Percentiles rank a stretch among this genome's conserved stretches.
Conservation (phyloP, 495 filamentous ascomycete species). For the Aspergillus leporis region DNA sequence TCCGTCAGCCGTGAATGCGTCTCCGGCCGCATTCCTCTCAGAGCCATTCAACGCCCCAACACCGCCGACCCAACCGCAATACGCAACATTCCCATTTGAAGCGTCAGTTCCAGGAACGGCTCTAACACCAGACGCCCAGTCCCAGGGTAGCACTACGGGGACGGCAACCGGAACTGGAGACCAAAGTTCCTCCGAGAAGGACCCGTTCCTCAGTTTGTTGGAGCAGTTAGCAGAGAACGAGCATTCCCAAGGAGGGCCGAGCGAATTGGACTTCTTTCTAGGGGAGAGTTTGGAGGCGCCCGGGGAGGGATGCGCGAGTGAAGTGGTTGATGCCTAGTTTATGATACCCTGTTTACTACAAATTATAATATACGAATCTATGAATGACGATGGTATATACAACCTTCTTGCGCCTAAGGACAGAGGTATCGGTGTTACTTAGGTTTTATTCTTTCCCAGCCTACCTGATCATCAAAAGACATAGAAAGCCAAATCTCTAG, state of each 20-base stretch:
- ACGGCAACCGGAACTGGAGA: constrained; percentile 30
- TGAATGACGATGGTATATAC: not conserved
- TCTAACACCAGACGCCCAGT: constrained; percentile 39
- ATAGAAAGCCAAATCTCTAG: too few relatives aligned
- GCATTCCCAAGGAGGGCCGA: constrained; percentile 57
- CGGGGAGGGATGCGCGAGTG: not conserved
- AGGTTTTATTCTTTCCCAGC: too few relatives aligned
- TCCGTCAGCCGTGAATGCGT: constrained; percentile 33
- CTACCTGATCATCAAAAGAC: too few relatives aligned
- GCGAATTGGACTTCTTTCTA: constrained; percentile 73
- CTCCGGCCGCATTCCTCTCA: constrained; percentile 33
- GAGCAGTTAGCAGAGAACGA: constrained; percentile 83
- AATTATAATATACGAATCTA: not conserved
- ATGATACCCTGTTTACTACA: constrained; percentile 1
- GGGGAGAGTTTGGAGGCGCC: constrained; percentile 21
- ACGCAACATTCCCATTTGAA: constrained; percentile 49
- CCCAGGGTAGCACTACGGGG: constrained; percentile 38
- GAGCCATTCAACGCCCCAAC: constrained; percentile 23
- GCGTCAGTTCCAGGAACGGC: constrained; percentile 21
- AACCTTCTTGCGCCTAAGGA: too few relatives aligned
- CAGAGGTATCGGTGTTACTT: too few relatives aligned
- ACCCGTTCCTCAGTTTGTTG: constrained; percentile 75
- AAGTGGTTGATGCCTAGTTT: constrained; percentile 1
- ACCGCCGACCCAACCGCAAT: constrained; percentile 37
- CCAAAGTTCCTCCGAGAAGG: constrained; percentile 56